These are phyloP conservation scores for Agrostemma githago DNA, from an alignment of 148 eudicot genomes.

Conservation along the genomic window DNA sequence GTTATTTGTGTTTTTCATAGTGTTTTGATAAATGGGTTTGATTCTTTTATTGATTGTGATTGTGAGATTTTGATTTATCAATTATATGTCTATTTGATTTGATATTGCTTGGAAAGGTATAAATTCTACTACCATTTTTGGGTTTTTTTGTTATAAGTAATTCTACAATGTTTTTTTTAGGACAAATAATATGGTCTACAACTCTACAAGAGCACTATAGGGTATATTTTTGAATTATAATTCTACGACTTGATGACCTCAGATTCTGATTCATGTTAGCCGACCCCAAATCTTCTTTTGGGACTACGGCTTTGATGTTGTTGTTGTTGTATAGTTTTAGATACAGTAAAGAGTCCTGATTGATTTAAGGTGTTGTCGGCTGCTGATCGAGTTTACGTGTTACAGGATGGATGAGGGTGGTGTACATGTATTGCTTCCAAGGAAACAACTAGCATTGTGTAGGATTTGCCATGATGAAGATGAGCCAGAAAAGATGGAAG, in stretches of 20 bases:
- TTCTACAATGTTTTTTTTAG: not conserved
- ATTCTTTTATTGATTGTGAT: not conserved
- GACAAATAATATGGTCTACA: not conserved
- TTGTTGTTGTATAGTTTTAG: no score
- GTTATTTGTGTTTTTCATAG: not conserved
- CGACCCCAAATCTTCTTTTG: no score
- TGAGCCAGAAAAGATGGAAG: slow-evolving; percentile 67
- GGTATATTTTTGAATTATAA: slow-evolving; percentile 1
- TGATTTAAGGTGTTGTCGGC: not conserved
- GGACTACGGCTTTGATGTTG: no score
- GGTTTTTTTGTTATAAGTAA: not conserved
- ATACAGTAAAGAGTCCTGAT: not conserved
- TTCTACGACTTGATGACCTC: no score
- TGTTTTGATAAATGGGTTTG: not conserved
- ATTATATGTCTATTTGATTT: not conserved
- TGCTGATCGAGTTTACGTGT: slow-evolving; percentile 4
- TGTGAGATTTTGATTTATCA: not conserved
- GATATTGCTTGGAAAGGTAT: not conserved
- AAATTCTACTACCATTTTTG: not conserved
- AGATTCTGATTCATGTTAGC: no score
- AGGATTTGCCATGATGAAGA: slow-evolving; percentile 90
- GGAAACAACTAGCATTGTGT: slow-evolving; percentile 52
- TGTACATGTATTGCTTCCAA: slow-evolving; percentile 23
- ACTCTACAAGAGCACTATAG: slow-evolving; percentile 4
- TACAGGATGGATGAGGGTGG: slow-evolving; percentile 43